Evolutionary conservation across 768 basidiomycete species (phyloP), one percentile per base, ranked within the genome.

Genomic region (Tylopilus sp.): DNA sequence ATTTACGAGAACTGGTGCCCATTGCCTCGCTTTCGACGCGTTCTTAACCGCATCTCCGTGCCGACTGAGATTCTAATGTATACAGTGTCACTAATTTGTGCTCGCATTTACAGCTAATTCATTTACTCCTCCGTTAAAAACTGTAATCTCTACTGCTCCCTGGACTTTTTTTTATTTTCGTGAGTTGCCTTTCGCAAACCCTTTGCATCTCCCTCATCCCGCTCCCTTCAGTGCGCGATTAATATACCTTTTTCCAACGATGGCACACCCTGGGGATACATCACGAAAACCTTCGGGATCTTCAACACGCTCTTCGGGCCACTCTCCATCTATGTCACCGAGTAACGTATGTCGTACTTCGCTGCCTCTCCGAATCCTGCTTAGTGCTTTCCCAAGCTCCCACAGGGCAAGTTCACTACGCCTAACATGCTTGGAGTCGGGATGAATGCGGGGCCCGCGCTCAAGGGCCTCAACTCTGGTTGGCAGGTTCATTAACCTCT

Each of bases 201-300:
- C 46, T 18, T 41, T 33, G 39, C 45, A 48, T 50, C 43, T 56
- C 51, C 44, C 53, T 61, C 59, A 59, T 61, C 55, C 33, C 20
- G 26, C 25, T 57, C 59, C 30, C 33, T 39, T 40, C 50, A 67
- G 64, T 63, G 60, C 60, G 66, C 65, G 63, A 58, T 65, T 63
- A 62, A 62, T 59, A 57, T 59, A 60, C 31, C 51, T 55, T 46
- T 51, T 35, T 53, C 41, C 57, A 51, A 36, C 53, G 45, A 75
- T 70, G 66, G 58, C 55, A 58, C 73, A 59, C 50, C 49, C 57
- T 58, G 73, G 70, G 41, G 71, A 75, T 58, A 73, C 78, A 40
- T 77, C 83, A 21, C 80, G 83, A 62, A 86, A 86, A 61, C 81
- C 83, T 38, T 86, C 86, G 30, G 80, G 78, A 49, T 84, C 86